Base-by-base conservation (phyloP, 2,329 filamentous ascomycete species). In the Pyricularia pennisetigena region DNA sequence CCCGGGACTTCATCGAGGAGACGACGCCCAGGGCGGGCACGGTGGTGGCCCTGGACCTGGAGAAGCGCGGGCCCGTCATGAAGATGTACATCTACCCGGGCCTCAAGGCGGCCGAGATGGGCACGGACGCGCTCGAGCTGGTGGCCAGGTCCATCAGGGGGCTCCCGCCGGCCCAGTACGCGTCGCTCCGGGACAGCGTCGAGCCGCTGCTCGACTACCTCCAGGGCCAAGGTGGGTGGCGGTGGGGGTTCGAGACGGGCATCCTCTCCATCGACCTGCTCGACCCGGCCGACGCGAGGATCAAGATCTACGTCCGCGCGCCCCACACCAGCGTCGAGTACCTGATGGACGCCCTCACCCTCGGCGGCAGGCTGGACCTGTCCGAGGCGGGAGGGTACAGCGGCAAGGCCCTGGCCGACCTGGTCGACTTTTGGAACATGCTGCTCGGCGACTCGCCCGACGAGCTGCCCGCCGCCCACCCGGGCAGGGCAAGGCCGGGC, bases 41-140 rank as follows among this genome's bases (percentile, higher is more conserved):
- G 0, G 71, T 72, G 14, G 72, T 74, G 3, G 72, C 72, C 1
- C 64, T 73, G n/a, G 72, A 74, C 65, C 70, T 73, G 54, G 71
- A 73, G 61, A 71, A 71, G 61, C 64, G 64, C 10, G 73, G 73
- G 2, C 70, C 71, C 1, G 71, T 73, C 63, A 69, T 73, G 62
- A 73, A 74, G 65, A 67, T 72, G 28, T 73, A 73, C 61, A 71
- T 73, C 14, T 74, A 72, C 49, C 73, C 73, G 1, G 71, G 73
- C 2, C 66, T 74, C 20, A 71, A 70, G 59, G 72, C 72, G 24
- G 69, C 70, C 35, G 73, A 73, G 68, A 68, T 73, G 24, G 70
- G 71, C 12, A 71, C 72, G 26, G 71, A 69, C 23, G 73, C 71
- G 64, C 70, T 73, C 10, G 71, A 73, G 28, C 68, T 73, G 28